Evolutionary conservation across 2,329 filamentous ascomycete species (phyloP), one percentile per base, ranked within the genome.

Genomic region (Penicillium sp.): DNA sequence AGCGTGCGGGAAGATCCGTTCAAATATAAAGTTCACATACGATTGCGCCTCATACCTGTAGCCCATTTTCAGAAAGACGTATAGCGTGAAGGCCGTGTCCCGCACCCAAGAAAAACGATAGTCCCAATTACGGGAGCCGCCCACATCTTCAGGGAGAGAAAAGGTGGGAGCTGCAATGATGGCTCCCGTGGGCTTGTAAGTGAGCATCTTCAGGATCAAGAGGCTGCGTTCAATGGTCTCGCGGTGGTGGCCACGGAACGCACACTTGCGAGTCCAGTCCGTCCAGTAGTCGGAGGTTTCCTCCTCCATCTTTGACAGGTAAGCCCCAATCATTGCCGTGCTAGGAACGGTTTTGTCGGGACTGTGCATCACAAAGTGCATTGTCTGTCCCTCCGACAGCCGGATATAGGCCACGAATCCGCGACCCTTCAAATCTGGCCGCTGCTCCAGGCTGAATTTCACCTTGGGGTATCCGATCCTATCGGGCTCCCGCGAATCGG

Each of bases 141-240:
- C 86, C 33, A 89, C 80, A 44, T 85, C 83, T 65, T 90, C 87
- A 0, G 87, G 87, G 1, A 90, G 78, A 0, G 86, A 89, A 61
- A 90, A 91, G 0, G 86, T 90, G 0, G 87, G 86, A 1, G 87
- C 80, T 1, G 87, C 87, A 29, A 89, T 78, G 44, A 90, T 89
- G 7, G 87, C 87, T 2, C 87, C 87, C 0, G 86, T 90, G 0
- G 86, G 87, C 61, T 90, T 87, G 59, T 84, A 90, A 0, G 86
- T 89, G 59, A 90, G 75, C 69, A 90, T 76, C 68, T 90, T 90
- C 39, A 90, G 69, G 46, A 89, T 82, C 74, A 90, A 80, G 44
- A 90, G 71, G 62, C 86, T 89, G 47, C 87, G 77, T 24, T 78
- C 76, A 5, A 90, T 84, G 2, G 87, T 82, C 66, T 89, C 86